These are phyloP conservation scores for Lactifluus rugatus DNA, from an alignment of 768 basidiomycete genomes.

Conservation along the genomic window DNA sequence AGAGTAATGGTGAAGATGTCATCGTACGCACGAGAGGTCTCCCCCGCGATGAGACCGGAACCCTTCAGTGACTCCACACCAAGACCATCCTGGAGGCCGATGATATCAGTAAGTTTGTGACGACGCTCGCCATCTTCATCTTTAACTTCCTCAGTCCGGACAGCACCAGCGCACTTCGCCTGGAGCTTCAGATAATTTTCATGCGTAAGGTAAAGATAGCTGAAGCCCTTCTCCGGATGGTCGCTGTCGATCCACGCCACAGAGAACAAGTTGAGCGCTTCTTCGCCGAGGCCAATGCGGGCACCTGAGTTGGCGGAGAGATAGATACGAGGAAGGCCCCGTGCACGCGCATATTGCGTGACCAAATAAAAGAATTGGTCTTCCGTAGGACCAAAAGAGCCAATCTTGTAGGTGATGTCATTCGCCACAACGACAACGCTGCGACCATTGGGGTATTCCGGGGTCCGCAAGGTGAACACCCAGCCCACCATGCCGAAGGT, in stretches of 20 bases:
- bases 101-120: slow-evolving; percentile 92
- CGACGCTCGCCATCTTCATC: slow-evolving; percentile 79
- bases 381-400: slow-evolving; percentile 92
- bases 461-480: slow-evolving; percentile 87
- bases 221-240: slow-evolving; percentile 89
- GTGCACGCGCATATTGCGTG: slow-evolving; percentile 83
- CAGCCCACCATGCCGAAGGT: slow-evolving; percentile 96
- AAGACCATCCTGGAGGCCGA: slow-evolving; percentile 94
- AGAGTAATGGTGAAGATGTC: slow-evolving; percentile 99
- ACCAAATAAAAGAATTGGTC: slow-evolving; percentile 96
- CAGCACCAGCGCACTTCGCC: slow-evolving; percentile 70
- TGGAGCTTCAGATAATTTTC: slow-evolving; percentile 85
- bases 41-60: slow-evolving; percentile 96
- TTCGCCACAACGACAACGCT: slow-evolving; percentile 87
- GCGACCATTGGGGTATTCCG: slow-evolving; percentile 86
- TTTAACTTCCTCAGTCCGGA: slow-evolving; percentile 76
- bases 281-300: slow-evolving; percentile 91
- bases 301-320: slow-evolving; percentile 99
- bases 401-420: slow-evolving; percentile 98
- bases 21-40: slow-evolving; percentile 96
- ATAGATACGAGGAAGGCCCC: slow-evolving; percentile 90
- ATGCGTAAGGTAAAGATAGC: slow-evolving; percentile 90
- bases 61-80: slow-evolving; percentile 95
- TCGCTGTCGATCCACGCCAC: slow-evolving; percentile 79
- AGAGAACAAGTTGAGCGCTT: slow-evolving; percentile 78